Evolutionary conservation across 768 basidiomycete species (phyloP).

Genomic region (Panaeolus cyanescens): DNA sequence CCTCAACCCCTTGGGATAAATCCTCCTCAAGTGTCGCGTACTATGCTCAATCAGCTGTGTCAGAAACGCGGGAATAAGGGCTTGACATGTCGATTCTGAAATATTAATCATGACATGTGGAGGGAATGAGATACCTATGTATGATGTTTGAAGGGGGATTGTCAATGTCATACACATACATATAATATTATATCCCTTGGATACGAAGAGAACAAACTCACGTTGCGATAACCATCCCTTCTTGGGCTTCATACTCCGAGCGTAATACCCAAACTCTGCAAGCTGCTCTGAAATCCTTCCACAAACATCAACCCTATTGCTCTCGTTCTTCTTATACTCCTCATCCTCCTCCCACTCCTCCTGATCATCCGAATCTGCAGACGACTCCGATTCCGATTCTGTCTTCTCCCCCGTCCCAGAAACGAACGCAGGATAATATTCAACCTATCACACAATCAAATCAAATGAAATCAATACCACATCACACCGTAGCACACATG

Average conservation of each 20-base stretch:
- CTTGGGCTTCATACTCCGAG: constrained; percentile 61
- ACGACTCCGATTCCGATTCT: constrained; percentile 19
- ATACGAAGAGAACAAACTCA: constrained; percentile 13
- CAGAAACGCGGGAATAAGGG: constrained; percentile 40
- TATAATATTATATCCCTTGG: not conserved
- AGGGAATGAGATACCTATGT: constrained; percentile 40
- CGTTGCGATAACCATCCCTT: constrained; percentile 51
- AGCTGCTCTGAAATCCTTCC: constrained; percentile 49
- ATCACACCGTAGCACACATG: not conserved
- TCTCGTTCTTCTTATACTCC: constrained; percentile 12
- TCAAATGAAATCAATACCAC: not conserved
- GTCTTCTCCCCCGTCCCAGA: constrained; percentile 22
- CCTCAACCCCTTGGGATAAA: constrained; percentile 60
- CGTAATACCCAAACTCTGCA: constrained; percentile 58
- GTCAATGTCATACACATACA: not conserved
- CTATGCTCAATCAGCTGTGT: constrained; percentile 43
- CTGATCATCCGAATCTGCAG: constrained; percentile 26
- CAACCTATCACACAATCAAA: constrained; percentile 47
- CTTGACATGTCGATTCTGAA: constrained; percentile 48
- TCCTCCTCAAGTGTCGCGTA: constrained; percentile 47
- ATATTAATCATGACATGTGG: constrained; percentile 61
- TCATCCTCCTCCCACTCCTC: constrained; percentile 14
- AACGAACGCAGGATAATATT: constrained; percentile 47
- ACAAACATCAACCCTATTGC: not conserved
- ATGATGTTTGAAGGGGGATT: too few relatives aligned